These are phyloP conservation scores for Saccharomyces hybrid DNA, from an alignment of 1,139 yeast genomes.

Conservation along the genomic window DNA sequence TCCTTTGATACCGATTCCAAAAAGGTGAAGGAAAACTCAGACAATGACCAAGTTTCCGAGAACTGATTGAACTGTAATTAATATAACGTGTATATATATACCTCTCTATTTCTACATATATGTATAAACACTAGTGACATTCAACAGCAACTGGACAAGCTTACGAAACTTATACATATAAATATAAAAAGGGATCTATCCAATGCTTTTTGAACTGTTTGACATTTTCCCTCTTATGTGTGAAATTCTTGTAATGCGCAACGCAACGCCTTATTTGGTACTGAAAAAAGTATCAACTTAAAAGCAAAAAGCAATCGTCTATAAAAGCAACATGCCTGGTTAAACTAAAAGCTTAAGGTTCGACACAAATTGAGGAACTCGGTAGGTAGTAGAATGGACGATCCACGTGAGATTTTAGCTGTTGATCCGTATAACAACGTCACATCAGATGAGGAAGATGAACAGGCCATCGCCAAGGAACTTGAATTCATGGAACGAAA, in stretches of 20 bases:
- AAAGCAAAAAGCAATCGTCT: background rate
- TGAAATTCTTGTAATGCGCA: background rate
- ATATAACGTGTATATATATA: background rate
- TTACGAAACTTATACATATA: background rate
- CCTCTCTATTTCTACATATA: background rate
- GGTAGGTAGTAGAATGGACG: slow-evolving; percentile 12
- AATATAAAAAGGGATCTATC: background rate
- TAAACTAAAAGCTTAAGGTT: background rate
- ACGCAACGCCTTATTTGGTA: background rate
- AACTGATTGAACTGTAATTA: background rate
- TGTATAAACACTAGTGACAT: background rate
- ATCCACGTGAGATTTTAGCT: slow-evolving; percentile 22
- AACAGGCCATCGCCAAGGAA: slow-evolving; percentile 12
- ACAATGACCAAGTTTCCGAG: background rate
- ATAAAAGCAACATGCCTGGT: background rate
- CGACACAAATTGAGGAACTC: background rate
- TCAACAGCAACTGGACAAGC: background rate
- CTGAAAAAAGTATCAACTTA: background rate
- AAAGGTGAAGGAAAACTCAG: background rate
- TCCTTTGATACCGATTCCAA: background rate
- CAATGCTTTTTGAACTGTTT: background rate
- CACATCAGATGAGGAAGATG: slow-evolving; percentile 18
- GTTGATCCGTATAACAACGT: slow-evolving; percentile 19
- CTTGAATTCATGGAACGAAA: slow-evolving; percentile 25
- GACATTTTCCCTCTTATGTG: background rate